These are phyloP conservation scores for Lachnum nothofagi DNA, from an alignment of 2,329 filamentous ascomycete genomes.

Conservation along the genomic window DNA sequence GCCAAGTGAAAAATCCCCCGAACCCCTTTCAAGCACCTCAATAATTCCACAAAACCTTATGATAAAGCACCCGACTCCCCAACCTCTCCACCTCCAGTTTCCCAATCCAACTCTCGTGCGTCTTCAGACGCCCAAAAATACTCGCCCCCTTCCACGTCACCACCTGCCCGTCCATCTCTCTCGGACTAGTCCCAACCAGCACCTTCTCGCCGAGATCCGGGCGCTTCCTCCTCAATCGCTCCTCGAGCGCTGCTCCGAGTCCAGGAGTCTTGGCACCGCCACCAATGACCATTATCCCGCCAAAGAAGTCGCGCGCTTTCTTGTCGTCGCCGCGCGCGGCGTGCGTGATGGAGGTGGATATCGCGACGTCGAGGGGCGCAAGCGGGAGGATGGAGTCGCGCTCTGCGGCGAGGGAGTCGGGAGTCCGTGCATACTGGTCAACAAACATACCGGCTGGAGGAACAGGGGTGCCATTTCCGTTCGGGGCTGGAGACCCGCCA, in stretches of 20 bases:
- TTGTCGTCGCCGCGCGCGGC: conserved; percentile 86
- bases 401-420: conserved; percentile 52
- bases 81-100: conserved; percentile 82
- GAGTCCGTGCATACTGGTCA: conserved; percentile 38
- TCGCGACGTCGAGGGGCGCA: conserved; percentile 80
- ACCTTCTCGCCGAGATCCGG: conserved; percentile 58
- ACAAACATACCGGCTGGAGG: conserved; percentile 33
- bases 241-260: conserved; percentile 78
- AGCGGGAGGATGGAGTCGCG: conserved; percentile 77
- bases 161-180: conserved; percentile 96
- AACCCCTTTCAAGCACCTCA: too few relatives aligned
- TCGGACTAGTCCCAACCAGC: conserved; percentile 64
- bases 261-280: conserved; percentile 76
- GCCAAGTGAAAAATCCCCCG: too few relatives aligned
- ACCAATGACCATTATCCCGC: conserved; percentile 85
- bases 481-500: conserved; percentile 35
- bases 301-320: conserved; percentile 83
- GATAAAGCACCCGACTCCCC: conserved; percentile 74
- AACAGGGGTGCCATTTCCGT: conserved; percentile 35
- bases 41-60: conserved; percentile 55
- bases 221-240: conserved; percentile 64
- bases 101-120: conserved; percentile 94
- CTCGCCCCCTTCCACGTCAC: conserved; percentile 96
- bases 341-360: conserved; percentile 82
- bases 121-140: conserved; percentile 78